Evolutionary conservation across 495 filamentous ascomycete species (phyloP).

Genomic region (Xylaria nigripes): DNA sequence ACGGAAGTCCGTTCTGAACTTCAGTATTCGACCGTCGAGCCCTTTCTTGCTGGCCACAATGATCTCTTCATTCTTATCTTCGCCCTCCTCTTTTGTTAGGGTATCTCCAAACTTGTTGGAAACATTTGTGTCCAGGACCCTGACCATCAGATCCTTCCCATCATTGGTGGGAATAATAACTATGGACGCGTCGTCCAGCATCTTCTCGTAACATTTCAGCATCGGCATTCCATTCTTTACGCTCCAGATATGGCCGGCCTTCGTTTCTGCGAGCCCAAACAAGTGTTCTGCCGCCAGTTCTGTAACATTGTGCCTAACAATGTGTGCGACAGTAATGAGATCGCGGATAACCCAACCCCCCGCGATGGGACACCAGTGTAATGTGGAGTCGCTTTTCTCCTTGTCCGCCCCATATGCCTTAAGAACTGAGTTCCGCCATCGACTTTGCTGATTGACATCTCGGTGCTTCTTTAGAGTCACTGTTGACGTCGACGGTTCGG

Average conservation of each 20-base stretch:
- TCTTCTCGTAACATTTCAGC: constrained; percentile 3
- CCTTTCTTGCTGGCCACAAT: not conserved
- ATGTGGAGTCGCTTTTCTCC: not conserved
- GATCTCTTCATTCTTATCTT: not conserved
- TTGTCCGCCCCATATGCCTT: constrained; percentile 7
- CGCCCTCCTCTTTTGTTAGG: not conserved
- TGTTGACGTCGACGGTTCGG: constrained; percentile 8
- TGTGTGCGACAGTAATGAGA: constrained; percentile 2
- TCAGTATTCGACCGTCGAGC: constrained; percentile 8
- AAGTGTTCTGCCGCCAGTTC: constrained; percentile 6
- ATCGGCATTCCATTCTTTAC: constrained; percentile 5
- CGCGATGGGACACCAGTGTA: constrained; percentile 11
- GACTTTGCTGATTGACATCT: constrained; percentile 5
- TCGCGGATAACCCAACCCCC: not conserved
- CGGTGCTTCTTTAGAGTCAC: constrained; percentile 9
- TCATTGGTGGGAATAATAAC: constrained; percentile 4
- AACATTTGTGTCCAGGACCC: not conserved
- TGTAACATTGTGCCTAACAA: constrained; percentile 8
- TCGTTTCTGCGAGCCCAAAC: constrained; percentile 3
- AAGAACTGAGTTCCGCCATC: constrained; percentile 9
- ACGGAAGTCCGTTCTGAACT: constrained; percentile 3
- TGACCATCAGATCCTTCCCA: constrained; percentile 4
- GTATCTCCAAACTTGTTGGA: too few relatives aligned
- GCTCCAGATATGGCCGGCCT: constrained; percentile 7
- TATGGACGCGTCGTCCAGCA: constrained; percentile 9